Base-by-base conservation (phyloP, 441 rosid genomes). In the Jatropha multifida region DNA sequence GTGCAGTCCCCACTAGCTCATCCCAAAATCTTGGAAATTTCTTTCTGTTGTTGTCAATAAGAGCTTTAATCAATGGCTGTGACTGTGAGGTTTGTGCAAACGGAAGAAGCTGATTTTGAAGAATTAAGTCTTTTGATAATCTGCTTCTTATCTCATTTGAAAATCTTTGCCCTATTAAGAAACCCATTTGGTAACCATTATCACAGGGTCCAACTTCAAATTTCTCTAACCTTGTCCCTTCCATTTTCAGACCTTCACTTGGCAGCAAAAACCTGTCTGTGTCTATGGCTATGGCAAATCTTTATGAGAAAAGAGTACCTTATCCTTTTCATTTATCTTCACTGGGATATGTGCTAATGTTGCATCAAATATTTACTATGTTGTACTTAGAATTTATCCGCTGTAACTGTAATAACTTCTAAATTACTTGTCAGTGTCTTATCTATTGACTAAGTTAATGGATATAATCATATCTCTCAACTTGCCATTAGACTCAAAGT, bases 201-300 rank as follows among this genome's bases (percentile, higher is more conserved):
- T 88, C 80, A 74, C 87, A 85, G 18, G 88, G 85, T 51, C 91
- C 91, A 74, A 88, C 85, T 78, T 88, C 89, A 58, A 85, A 79
- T 46, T 83, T 68, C 79, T 88, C 90, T 74, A 84, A 6, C 86
- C 48, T 73, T 82, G 73, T 76, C 38, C 51, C 71, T 73, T 67
- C 69, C 71, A 71, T 64, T 63, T 27, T 14, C 10, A 6, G 62
- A 78, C 75, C 54, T 74, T 74, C 68, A 23, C 26, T 23, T 27
- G 44, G 20, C 37, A 64, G 38, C 42, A 13, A 32, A 12, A 42
- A 13, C 37, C 46, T n/a, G 6, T 38, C 3, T 72, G 26, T 63
- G 65, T 54, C 65, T 63, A 32, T 32, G 32, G 32, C 32, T 32
- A 32, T 32, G 32, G 32, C 32, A 32, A 32, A 32, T 44, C 6